These are phyloP conservation scores for Telfairia occidentalis DNA, from an alignment of 331 rosid genomes.

Conservation along the genomic window DNA sequence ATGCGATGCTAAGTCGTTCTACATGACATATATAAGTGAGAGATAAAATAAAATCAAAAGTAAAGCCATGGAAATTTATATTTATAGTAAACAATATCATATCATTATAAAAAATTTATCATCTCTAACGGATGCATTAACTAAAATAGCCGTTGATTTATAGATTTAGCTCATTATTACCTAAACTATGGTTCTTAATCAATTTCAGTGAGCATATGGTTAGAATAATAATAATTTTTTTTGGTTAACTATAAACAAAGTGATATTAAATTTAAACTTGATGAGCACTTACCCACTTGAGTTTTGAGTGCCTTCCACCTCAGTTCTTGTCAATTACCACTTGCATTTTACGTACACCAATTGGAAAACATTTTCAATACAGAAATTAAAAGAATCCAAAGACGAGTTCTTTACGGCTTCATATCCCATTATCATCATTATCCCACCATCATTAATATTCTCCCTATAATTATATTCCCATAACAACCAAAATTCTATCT, in stretches of 20 bases:
- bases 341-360: not conserved
- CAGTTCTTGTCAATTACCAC: slow-evolving; percentile 7
- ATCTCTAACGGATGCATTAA: no score
- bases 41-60: no score
- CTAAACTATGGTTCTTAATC: not conserved
- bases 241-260: not conserved
- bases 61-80: no score
- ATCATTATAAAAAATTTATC: no score
- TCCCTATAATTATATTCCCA: no score
- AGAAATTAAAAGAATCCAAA: not conserved
- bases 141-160: no score
- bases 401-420: not conserved
- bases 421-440: not conserved
- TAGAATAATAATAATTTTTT: not conserved
- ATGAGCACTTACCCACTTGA: slow-evolving; percentile 5
- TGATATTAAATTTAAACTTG: not conserved
- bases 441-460: no score
- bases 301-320: slow-evolving; percentile 1
- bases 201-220: not conserved
- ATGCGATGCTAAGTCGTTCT: no score
- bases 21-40: no score
- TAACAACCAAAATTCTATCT: not conserved
- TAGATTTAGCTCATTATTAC: no score
- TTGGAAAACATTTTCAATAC: not conserved
- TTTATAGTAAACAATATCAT: no score